Conservation (phyloP, 495 filamentous ascomycete genomes). For the Xylaria curta region DNA sequence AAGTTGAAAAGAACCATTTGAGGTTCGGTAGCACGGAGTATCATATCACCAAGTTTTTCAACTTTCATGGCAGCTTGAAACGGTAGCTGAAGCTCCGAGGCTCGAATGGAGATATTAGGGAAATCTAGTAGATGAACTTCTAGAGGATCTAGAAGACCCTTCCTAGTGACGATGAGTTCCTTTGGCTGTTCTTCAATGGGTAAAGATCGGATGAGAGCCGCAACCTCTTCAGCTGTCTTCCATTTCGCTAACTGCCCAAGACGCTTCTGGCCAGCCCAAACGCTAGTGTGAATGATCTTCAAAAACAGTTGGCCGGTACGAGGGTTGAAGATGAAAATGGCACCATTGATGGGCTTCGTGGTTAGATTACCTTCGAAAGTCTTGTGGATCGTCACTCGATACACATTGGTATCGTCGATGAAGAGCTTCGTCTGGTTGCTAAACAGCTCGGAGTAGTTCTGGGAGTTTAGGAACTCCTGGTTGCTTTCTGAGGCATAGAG, state of each 20-base stretch:
- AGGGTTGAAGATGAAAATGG: constrained; percentile 99
- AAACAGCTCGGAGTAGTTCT: constrained; percentile 99
- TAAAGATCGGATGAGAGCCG: constrained; percentile 93
- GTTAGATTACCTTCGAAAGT: constrained; percentile 99
- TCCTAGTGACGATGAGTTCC: constrained; percentile 97
- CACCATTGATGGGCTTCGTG: constrained; percentile 99
- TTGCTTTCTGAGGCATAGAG: constrained; percentile 98
- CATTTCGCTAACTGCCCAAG: constrained; percentile 98
- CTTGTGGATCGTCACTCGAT: constrained; percentile 99
- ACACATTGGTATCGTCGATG: constrained; percentile 99
- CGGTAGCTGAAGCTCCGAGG: constrained; percentile 94
- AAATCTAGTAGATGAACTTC: constrained; percentile 98
- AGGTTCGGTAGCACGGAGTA: constrained; percentile 93
- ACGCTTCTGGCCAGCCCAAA: constrained; percentile 99
- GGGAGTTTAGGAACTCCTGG: constrained; percentile 98
- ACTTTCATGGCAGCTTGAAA: constrained; percentile 99
- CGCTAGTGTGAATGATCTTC: constrained; percentile 99
- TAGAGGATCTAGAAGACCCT: constrained; percentile 95
- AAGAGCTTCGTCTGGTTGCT: constrained; percentile 99
- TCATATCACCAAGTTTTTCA: constrained; percentile 99
- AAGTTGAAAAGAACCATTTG: constrained; percentile 99
- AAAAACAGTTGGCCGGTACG: constrained; percentile 96
- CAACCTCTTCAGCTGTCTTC: constrained; percentile 99
- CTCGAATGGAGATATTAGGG: constrained; percentile 98
- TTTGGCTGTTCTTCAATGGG: constrained; percentile 99